Base-by-base conservation (phyloP, 2,329 filamentous ascomycete genomes). In the Huntiella omanensis region DNA sequence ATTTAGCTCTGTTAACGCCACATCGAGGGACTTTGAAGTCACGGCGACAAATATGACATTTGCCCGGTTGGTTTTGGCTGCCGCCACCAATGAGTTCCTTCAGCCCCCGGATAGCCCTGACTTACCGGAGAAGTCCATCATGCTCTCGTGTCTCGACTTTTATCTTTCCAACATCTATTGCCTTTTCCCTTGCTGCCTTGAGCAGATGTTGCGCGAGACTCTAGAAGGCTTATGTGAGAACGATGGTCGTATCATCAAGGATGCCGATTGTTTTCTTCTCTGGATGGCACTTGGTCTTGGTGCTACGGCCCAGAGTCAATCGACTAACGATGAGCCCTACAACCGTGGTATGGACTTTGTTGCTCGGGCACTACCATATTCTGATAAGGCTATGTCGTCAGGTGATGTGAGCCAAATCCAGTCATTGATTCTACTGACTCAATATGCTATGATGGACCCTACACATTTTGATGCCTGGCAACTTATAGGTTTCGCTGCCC, bases 391-490 rank as follows among this genome's bases (percentile, higher is more conserved):
- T 6, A 69, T 98, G 17, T 79, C 80, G 54, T 88, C 88, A 0
- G 88, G 88, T 15, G 84, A 85, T 46, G 74, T 85, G 17, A 73
- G 75, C 1, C 88, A 91, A 54, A 85, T 96, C 12, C 87, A 94
- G 59, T 86, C 86, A 0, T 68, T 96, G 16, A 63, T 95, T 2
- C 68, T 96, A 2, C 72, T 96, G 45, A 86, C 85, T 0, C 77
- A 93, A 54, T 96, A 94, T 59, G 80, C 88, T 3, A 82, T 91
- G 66, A 68, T 94, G 43, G 87, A 96, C 55, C 87, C 88, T 2
- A 75, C 79, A 37, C 85, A 92, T 57, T 95, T 94, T 56, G 86
- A 94, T 56, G 85, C 81, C 55, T 96, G 91, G 87, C 87, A 91
- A 52, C 63, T 95, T 51, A 83, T 95, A 47, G 91, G 88, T 5